Percentiles rank a stretch among this genome's conserved stretches.
Conservation (phyloP, 805 yeast species). For the Saitoella complicata region DNA sequence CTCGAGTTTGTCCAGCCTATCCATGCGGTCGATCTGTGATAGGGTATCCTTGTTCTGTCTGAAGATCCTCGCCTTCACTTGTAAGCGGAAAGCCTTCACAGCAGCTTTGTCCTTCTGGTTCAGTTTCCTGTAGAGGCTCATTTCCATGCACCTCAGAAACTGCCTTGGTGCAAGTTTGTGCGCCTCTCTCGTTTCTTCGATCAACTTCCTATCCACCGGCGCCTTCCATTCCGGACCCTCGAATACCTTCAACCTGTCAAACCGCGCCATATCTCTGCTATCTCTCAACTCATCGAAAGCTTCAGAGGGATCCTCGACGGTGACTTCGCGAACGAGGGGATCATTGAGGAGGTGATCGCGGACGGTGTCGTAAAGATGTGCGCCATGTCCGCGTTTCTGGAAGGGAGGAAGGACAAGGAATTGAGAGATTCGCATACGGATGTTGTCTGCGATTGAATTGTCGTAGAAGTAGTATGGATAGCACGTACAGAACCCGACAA, state of each 20-base stretch:
- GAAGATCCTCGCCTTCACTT: conserved; percentile 60
- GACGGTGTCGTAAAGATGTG: conserved; percentile 38
- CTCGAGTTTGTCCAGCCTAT: conserved; percentile 54
- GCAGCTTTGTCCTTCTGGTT: conserved; percentile 11
- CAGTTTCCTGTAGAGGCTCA: conserved; percentile 38
- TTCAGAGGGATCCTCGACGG: conserved; percentile 90
- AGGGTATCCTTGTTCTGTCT: conserved; percentile 40
- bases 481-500: conserved; percentile 69
- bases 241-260: conserved; percentile 19
- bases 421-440: conserved; percentile 71
- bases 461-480: conserved; percentile 71
- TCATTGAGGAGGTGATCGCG: conserved; percentile 41
- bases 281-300: conserved; percentile 84
- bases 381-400: conserved; percentile 61
- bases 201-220: conserved; percentile 24
- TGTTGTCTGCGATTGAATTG: conserved; percentile 36
- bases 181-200: conserved; percentile 9
- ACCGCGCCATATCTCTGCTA: conserved; percentile 49
- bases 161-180: conserved; percentile 33
- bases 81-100: conserved; percentile 28
- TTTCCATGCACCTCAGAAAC: conserved; percentile 59
- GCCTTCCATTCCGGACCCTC: conserved; percentile 14
- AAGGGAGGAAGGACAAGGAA: conserved; percentile 71
- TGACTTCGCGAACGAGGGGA: conserved; percentile 43
- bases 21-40: conserved; percentile 16